Conservation (phyloP, 139 green algal species). For the Mychonastes homosphaera region DNA sequence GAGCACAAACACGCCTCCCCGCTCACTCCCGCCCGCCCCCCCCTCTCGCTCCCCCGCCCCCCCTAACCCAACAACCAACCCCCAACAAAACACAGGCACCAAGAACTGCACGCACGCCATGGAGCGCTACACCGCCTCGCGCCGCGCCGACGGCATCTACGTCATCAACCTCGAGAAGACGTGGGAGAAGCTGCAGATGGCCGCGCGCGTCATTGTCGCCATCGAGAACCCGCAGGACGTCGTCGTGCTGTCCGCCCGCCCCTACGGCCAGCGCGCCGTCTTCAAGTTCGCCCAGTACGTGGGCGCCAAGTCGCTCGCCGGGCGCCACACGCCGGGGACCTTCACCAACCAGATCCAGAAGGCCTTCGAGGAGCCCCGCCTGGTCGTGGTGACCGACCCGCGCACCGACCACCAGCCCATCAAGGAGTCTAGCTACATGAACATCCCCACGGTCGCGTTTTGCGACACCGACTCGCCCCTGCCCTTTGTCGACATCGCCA, state of each 20-base stretch:
- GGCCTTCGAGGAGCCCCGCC: slow-evolving; percentile 90
- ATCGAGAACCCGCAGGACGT: slow-evolving; percentile 91
- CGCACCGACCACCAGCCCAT: slow-evolving; percentile 90
- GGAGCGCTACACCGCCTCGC: slow-evolving; percentile 91
- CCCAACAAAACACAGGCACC: slow-evolving; percentile 42
- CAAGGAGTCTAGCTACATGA: slow-evolving; percentile 93
- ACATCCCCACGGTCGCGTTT: slow-evolving; percentile 99
- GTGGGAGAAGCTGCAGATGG: slow-evolving; percentile 98
- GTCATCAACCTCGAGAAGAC: slow-evolving; percentile 99
- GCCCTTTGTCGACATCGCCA: slow-evolving; percentile 90
- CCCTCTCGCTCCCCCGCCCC: not conserved
- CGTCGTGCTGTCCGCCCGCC: slow-evolving; percentile 65
- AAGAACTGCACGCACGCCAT: slow-evolving; percentile 92
- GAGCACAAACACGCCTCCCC: not conserved
- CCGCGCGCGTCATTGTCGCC: slow-evolving; percentile 93
- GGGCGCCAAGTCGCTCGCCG: slow-evolving; percentile 80
- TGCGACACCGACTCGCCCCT: slow-evolving; percentile 96
- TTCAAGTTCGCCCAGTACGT: slow-evolving; percentile 99
- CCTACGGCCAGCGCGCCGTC: slow-evolving; percentile 92
- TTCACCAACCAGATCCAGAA: slow-evolving; percentile 99
- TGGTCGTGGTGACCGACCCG: slow-evolving; percentile 82
- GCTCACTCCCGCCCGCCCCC: not conserved
- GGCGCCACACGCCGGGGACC: slow-evolving; percentile 96
- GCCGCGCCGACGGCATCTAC: slow-evolving; percentile 84
- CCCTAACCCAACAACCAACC: slow-evolving; percentile 2